These are phyloP conservation scores for Plectosphaerella cucumerina DNA, from an alignment of 2,329 filamentous ascomycete genomes.

Conservation along the genomic window DNA sequence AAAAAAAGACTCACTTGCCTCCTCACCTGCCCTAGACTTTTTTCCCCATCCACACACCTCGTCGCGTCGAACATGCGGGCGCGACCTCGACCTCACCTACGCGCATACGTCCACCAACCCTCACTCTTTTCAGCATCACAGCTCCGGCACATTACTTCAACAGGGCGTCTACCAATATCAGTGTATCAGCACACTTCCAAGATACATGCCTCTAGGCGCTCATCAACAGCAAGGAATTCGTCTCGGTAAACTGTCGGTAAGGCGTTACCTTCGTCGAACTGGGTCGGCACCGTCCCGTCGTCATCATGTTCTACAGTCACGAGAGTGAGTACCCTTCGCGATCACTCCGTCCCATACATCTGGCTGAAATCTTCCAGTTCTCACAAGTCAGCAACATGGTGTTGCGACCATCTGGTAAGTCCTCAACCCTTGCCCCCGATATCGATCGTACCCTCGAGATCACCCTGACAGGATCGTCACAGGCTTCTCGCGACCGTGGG, in stretches of 20 bases:
- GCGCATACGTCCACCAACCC: too few species aligned
- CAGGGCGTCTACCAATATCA: too few species aligned
- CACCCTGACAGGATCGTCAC: background rate
- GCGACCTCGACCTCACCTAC: too few species aligned
- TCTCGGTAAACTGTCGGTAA: too few species aligned
- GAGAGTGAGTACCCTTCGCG: slow-evolving; percentile 61
- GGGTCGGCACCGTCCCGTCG: background rate
- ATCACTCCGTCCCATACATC: background rate
- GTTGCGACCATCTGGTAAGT: slow-evolving; percentile 90
- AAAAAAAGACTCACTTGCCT: too few species aligned
- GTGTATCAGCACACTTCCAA: too few species aligned
- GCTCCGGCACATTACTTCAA: too few species aligned
- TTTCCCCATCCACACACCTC: background rate
- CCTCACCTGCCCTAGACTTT: background rate
- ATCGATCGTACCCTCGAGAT: background rate
- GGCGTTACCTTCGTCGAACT: too few species aligned
- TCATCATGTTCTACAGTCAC: slow-evolving; percentile 88
- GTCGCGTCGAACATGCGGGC: too few species aligned
- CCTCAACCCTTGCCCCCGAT: background rate
- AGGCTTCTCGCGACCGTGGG: slow-evolving; percentile 93
- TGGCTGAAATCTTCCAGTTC: slow-evolving; percentile 47
- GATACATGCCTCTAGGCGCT: too few species aligned
- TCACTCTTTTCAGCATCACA: too few species aligned
- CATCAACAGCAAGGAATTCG: too few species aligned
- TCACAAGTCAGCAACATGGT: slow-evolving; percentile 83